Evolutionary conservation across 352 stramenopile genomes (phyloP).

Genomic region (Globisporangium echinulatum): DNA sequence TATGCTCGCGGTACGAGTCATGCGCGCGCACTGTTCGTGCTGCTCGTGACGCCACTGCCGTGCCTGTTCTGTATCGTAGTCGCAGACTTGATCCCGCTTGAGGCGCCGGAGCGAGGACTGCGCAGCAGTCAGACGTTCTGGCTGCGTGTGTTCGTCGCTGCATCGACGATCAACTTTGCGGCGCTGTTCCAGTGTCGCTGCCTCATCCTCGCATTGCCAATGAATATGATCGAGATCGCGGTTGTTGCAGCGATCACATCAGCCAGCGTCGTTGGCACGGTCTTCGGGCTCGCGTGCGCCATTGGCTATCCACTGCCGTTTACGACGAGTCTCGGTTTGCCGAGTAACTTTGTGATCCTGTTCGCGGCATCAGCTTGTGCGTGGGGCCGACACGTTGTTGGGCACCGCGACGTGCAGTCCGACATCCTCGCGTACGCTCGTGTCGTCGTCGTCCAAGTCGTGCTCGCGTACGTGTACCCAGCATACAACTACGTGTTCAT

Average conservation of each 20-base stretch:
- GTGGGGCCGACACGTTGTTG: conserved; percentile 4
- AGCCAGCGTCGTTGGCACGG: not conserved
- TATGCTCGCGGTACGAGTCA: not conserved
- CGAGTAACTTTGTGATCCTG: conserved; percentile 5
- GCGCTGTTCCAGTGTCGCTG: too few species aligned
- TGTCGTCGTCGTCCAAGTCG: conserved; percentile 9
- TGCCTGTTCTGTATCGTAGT: not conserved
- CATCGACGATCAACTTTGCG: too few species aligned
- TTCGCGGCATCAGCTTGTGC: not conserved
- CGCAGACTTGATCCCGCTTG: conserved; percentile 1
- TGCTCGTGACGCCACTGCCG: conserved; percentile 3
- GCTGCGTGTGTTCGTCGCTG: not conserved
- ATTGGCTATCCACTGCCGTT: conserved; percentile 32
- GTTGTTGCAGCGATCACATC: conserved; percentile 3
- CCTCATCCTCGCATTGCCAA: conserved; percentile 3
- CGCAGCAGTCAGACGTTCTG: conserved; percentile 2
- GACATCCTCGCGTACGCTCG: conserved; percentile 5
- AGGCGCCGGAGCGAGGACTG: not conserved
- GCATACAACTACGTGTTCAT: conserved; percentile 24
- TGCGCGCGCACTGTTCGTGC: not conserved
- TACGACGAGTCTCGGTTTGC: conserved; percentile 10
- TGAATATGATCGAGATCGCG: conserved; percentile 2
- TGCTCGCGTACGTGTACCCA: conserved; percentile 18
- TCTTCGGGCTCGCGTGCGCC: too few species aligned
- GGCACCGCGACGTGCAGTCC: not conserved